These are phyloP conservation scores for Sungouiozyma ichnusensis DNA, from an alignment of 805 yeast genomes.

Conservation along the genomic window DNA sequence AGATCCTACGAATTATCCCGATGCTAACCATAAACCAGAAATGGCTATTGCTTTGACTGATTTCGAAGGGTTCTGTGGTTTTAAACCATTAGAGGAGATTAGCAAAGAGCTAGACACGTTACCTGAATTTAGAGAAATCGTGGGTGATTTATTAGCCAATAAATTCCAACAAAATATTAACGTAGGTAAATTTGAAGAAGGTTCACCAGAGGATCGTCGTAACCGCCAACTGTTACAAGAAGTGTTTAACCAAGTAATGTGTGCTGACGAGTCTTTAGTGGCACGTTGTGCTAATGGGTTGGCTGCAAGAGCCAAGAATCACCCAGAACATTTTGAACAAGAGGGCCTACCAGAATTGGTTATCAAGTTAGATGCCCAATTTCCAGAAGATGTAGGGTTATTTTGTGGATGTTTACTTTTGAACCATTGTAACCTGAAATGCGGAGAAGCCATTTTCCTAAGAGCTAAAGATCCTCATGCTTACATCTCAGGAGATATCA, in stretches of 20 bases:
- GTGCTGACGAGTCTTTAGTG: constrained; percentile 53
- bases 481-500: constrained; percentile 91
- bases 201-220: constrained; percentile 40
- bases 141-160: constrained; percentile 50
- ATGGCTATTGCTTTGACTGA: constrained; percentile 97
- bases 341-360: constrained; percentile 60
- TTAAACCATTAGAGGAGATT: constrained; percentile 78
- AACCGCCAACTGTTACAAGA: constrained; percentile 62
- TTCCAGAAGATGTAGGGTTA: constrained; percentile 88
- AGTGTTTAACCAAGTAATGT: constrained; percentile 79
- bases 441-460: constrained; percentile 94
- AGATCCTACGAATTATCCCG: constrained; percentile 94
- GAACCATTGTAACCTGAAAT: constrained; percentile 70
- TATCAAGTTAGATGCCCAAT: constrained; percentile 70
- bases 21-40: constrained; percentile 98
- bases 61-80: constrained; percentile 97
- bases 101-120: constrained; percentile 55
- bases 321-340: constrained; percentile 47
- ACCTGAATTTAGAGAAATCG: constrained; percentile 65
- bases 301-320: constrained; percentile 49
- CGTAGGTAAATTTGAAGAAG: constrained; percentile 32
- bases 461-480: constrained; percentile 98
- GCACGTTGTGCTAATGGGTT: constrained; percentile 48
- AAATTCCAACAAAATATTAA: constrained; percentile 43
- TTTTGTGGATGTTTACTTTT: constrained; percentile 91